phyloP scores from a whole-genome alignment of 148 eudicot species.

The Euryodendron excelsum region DNA sequence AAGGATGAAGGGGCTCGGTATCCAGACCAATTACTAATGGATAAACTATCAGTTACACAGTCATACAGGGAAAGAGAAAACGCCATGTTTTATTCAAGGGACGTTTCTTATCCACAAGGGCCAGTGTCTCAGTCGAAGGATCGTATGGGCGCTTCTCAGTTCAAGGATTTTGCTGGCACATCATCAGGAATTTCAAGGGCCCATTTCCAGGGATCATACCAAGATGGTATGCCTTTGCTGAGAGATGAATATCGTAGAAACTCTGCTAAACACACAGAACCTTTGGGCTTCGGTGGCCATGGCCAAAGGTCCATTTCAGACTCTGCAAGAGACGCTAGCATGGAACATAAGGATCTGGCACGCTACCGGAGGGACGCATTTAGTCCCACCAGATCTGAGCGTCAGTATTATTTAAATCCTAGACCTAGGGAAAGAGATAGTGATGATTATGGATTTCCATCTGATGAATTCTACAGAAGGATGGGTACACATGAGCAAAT shows the following conservation, averaged over 20 bases:
- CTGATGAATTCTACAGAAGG: constrained; percentile 21
- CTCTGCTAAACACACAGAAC: constrained; percentile 22
- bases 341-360: constrained; percentile 23
- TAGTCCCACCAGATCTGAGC: constrained; percentile 23
- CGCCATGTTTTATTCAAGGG: constrained; percentile 20
- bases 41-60: constrained; percentile 21
- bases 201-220: constrained; percentile 14
- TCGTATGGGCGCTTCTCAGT: constrained; percentile 23
- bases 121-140: constrained; percentile 29
- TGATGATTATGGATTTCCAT: constrained; percentile 24
- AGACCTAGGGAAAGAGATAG: constrained; percentile 22
- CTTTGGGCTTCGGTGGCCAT: constrained; percentile 20
- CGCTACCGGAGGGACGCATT: constrained; percentile 20
- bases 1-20: constrained; percentile 31
- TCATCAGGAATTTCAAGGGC: constrained; percentile 32
- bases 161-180: constrained; percentile 24
- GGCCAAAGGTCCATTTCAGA: constrained; percentile 29
- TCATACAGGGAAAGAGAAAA: constrained; percentile 29
- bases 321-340: constrained; percentile 22
- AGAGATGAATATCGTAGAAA: constrained; percentile 23
- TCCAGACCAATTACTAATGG: constrained; percentile 17
- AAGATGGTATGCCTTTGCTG: constrained; percentile 22
- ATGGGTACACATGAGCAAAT: constrained; percentile 16
- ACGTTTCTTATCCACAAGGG: constrained; percentile 16
- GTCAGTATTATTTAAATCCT: constrained; percentile 28